These are phyloP conservation scores for Diplotaxis tenuifolia DNA, from an alignment of 345 rosid genomes.

Conservation along the genomic window DNA sequence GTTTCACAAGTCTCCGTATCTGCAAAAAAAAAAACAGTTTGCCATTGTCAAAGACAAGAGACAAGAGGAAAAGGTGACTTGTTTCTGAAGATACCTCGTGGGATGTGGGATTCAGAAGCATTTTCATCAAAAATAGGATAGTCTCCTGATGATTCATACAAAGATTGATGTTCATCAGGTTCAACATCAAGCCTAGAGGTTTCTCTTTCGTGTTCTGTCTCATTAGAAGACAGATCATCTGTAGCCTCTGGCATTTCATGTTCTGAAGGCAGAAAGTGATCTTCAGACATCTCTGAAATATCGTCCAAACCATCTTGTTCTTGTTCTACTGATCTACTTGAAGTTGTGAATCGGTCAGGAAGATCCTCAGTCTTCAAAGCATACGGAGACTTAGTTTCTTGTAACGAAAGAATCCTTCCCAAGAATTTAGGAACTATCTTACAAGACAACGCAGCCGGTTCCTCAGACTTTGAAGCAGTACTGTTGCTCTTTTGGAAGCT, in stretches of 20 bases:
- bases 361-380: neutral
- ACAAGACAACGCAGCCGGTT: neutral
- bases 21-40: neutral
- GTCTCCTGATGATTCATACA: constrained; percentile 5
- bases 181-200: constrained; percentile 4
- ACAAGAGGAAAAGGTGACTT: neutral
- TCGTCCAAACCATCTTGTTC: neutral
- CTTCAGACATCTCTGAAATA: neutral
- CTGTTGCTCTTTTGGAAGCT: neutral
- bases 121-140: constrained; percentile 21
- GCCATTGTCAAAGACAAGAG: neutral
- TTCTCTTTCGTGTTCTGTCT: constrained; percentile 1
- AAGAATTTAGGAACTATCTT: neutral
- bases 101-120: neutral
- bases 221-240: neutral
- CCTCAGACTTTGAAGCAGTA: neutral
- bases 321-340: neutral
- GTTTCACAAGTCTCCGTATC: neutral
- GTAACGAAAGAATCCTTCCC: neutral
- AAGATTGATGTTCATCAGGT: neutral
- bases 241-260: neutral
- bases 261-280: neutral
- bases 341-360: neutral
- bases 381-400: neutral
- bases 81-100: neutral